A percentile compares a stretch with the other conserved stretches of the same genome.
Evolutionary conservation across 345 rosid genomes (phyloP).

Genomic region (Linum usitatissimum): DNA sequence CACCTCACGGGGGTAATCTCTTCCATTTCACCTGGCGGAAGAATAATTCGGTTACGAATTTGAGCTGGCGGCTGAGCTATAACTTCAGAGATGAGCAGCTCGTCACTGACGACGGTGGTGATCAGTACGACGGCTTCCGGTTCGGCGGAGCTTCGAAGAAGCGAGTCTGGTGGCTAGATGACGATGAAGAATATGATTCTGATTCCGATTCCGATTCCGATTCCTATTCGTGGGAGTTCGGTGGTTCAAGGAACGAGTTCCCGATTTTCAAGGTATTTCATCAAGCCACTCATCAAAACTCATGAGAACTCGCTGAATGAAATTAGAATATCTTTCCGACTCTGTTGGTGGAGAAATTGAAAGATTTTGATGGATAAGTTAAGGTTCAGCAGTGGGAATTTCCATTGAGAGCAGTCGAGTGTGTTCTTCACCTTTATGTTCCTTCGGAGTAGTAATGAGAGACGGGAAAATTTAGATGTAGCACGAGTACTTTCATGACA

Average conservation of each 20-base stretch:
- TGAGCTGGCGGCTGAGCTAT: slow-evolving; percentile 8
- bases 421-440: too few relatives aligned
- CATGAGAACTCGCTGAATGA: not conserved
- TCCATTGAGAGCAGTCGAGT: too few relatives aligned
- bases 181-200: slow-evolving; percentile 24
- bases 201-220: slow-evolving; percentile 22
- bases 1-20: not conserved
- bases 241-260: slow-evolving; percentile 36
- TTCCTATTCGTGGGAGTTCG: slow-evolving; percentile 12
- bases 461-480: too few relatives aligned
- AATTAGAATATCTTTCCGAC: not conserved
- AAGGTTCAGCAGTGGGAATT: not conserved
- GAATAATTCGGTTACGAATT: too few relatives aligned
- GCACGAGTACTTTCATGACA: too few relatives aligned
- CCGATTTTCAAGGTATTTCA: slow-evolving; percentile 53
- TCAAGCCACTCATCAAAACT: not conserved
- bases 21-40: not conserved
- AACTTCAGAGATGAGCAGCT: slow-evolving; percentile 27
- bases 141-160: slow-evolving; percentile 23
- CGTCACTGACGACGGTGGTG: slow-evolving; percentile 12
- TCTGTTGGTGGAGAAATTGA: not conserved
- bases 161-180: slow-evolving; percentile 40
- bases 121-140: slow-evolving; percentile 18
- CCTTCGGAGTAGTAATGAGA: too few relatives aligned
- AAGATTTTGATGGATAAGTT: not conserved